Base-by-base conservation (phyloP, 257 asterid species). In the Pogostemon cablin region DNA sequence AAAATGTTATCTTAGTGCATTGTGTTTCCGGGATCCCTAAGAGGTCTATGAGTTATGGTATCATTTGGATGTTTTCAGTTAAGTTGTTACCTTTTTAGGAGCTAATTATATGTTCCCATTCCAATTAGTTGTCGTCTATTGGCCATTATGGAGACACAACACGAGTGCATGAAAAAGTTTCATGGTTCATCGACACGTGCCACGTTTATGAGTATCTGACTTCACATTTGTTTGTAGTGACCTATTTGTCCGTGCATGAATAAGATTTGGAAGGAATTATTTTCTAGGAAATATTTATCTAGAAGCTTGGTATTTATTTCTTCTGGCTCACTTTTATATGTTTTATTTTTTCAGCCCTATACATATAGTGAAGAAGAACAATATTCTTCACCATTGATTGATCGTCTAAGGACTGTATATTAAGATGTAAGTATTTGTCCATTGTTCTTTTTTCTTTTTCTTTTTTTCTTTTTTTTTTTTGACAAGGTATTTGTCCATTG, bases 131-230 rank as follows among this genome's bases (percentile, higher is more conserved):
- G 49, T 53, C 47, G 32, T 72, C 44, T 44, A 64, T 35, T 63
- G 37, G 43, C 41, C 50, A 25, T 20, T 49, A 38, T 62, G 69
- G 64, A 6, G 38, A 43, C 32, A 9, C 32, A 53, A 25, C 15
- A 58, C 37, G 8, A 3, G 39, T 35, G 41, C 60, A 44, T 44
- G 62, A 38, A 71, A 48, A 17, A n/a, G 54, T 61, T 60, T 44
- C 25, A 6, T 15, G 61, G 66, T 62, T 7, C 44, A 40, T 50
- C 70, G 15, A 4, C 25, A 74, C 48, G 8, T 58, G 48, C 48
- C 59, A n/a, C 25, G 10, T 73, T 46, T 73, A 38, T 17, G 46
- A 65, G 53, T 73, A 8, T 41, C 15, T 15, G 35, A 4, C 74
- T 35, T 40, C 7, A 38, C 62, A 0, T 62, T 42, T 52, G 38